phyloP scores from a whole-genome alignment of 495 filamentous ascomycete genomes.

The Sordaria brevicollis region DNA sequence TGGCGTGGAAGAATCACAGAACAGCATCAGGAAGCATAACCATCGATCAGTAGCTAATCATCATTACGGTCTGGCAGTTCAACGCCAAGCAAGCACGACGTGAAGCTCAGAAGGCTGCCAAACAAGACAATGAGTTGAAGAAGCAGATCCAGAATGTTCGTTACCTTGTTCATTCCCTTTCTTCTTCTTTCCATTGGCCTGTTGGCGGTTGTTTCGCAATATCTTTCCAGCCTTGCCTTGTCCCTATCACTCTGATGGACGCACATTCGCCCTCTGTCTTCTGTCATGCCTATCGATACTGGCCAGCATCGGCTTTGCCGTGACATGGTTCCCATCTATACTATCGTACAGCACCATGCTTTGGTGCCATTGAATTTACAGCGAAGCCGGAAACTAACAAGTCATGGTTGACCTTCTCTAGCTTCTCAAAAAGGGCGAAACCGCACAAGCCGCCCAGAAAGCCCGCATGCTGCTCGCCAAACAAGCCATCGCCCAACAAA shows the following conservation, averaged over 20 bases:
- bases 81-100: slow-evolving; percentile 75
- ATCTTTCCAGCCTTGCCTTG: background rate
- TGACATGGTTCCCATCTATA: background rate
- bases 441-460: slow-evolving; percentile 75
- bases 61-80: slow-evolving; percentile 41
- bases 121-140: slow-evolving; percentile 73
- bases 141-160: slow-evolving; percentile 70
- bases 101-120: slow-evolving; percentile 70
- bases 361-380: background rate
- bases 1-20: background rate
- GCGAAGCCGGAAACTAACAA: background rate
- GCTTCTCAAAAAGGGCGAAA: slow-evolving; percentile 58
- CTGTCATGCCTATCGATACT: background rate
- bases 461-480: slow-evolving; percentile 50
- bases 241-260: background rate
- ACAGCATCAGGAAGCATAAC: background rate
- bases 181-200: background rate
- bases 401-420: slow-evolving; percentile 24
- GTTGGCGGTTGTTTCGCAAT: background rate
- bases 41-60: background rate
- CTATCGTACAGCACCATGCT: background rate
- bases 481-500: slow-evolving; percentile 42
- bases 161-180: background rate
- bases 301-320: background rate
- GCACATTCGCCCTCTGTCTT: background rate